These are phyloP conservation scores for Chytridiales sp. DNA, from an alignment of 371 early-diverging fungal species.

Conservation along the genomic window DNA sequence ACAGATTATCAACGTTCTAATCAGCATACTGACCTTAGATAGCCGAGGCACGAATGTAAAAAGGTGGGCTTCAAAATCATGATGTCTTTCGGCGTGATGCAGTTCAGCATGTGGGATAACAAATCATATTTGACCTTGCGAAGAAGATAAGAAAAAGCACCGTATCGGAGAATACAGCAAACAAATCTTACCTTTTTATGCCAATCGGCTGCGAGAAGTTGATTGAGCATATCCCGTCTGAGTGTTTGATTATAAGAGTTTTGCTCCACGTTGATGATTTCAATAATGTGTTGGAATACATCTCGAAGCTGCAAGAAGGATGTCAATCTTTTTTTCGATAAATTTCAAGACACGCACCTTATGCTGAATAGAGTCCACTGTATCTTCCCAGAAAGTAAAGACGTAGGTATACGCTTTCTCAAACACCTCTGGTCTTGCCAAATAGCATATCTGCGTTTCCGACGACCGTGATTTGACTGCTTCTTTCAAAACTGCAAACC, in stretches of 20 bases:
- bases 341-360: constrained; percentile 13
- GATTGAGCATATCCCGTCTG: constrained; percentile 8
- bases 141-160: not conserved
- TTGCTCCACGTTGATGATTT: not conserved
- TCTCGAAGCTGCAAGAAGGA: too few relatives aligned
- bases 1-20: not conserved
- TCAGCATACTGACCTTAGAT: constrained; percentile 21
- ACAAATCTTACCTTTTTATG: constrained; percentile 24
- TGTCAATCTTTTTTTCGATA: not conserved
- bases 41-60: constrained; percentile 27
- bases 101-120: constrained; percentile 25
- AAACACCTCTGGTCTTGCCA: constrained; percentile 3
- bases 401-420: constrained; percentile 25
- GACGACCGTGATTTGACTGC: not conserved
- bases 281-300: too few relatives aligned
- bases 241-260: not conserved
- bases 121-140: constrained; percentile 40
- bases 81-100: constrained; percentile 22
- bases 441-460: not conserved
- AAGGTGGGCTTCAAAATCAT: constrained; percentile 28
- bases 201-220: constrained; percentile 30
- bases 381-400: constrained; percentile 40
- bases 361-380: constrained; percentile 31
- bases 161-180: not conserved
- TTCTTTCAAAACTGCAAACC: constrained; percentile 18